Evolutionary conservation across 306 rosid species (phyloP).

Genomic region (Mucuna pruriens): DNA sequence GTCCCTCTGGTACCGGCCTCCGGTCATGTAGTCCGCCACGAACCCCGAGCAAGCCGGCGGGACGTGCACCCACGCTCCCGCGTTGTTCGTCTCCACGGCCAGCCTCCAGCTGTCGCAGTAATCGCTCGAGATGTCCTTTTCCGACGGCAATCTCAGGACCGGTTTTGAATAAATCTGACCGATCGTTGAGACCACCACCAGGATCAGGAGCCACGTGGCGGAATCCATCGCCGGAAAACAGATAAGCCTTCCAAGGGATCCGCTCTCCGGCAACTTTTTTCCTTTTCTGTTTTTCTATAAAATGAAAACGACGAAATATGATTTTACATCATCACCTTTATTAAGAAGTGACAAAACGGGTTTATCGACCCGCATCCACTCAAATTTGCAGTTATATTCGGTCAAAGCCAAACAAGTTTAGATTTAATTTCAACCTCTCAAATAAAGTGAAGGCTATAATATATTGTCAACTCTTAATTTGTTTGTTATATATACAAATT

Average conservation of each 20-base stretch:
- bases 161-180: constrained; percentile 36
- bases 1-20: constrained; percentile 60
- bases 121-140: constrained; percentile 18
- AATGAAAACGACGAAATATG: no score
- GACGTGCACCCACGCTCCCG: constrained; percentile 61
- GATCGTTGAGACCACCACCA: constrained; percentile 32
- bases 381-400: no score
- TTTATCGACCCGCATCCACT: no score
- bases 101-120: constrained; percentile 90
- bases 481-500: no score
- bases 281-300: no score
- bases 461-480: no score
- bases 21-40: constrained; percentile 64
- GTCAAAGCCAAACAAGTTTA: no score
- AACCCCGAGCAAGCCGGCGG: constrained; percentile 53
- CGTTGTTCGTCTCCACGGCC: constrained; percentile 78
- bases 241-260: constrained; percentile 22
- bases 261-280: constrained; percentile 44
- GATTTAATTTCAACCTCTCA: no score
- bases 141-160: constrained; percentile 46
- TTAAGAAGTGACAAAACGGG: no score
- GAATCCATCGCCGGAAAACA: constrained; percentile 54
- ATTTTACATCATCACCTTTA: no score
- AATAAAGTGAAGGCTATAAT: no score
- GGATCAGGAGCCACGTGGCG: not conserved